Base-by-base conservation (phyloP, 768 basidiomycete species). In the Lactarius hatsudake region DNA sequence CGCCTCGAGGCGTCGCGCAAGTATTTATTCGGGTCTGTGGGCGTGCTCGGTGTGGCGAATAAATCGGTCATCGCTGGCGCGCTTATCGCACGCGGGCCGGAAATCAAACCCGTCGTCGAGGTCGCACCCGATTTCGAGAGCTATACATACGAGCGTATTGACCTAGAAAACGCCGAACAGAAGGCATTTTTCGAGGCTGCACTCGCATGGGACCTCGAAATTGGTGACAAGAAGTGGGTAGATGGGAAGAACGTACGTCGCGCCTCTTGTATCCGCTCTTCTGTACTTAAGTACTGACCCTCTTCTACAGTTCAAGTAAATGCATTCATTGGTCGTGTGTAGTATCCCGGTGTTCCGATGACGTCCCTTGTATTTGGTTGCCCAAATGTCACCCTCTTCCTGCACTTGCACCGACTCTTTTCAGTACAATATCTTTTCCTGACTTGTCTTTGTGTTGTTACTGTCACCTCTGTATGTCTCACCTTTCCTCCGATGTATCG, bases 1-100 rank as follows among this genome's bases (percentile, higher is more conserved):
- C 93, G 97, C 65, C 87, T 99, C 10, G 97, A 98, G 81, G 97
- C 87, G 12, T 94, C 95, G 28, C 90, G 96, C 79, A 96, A 97
- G 79, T 96, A 97, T 83, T 84, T 96, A 71, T 97, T 98, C 78
- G 96, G 89, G 17, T 96, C 93, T 54, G 77, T 94, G 56, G 94
- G 93, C 76, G 97, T 99, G 26, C 87, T 96, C 66, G 96, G 97
- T 75, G 79, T 80, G 73, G 61, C 82, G 75, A 91, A 91, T 79
- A 82, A 92, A 79, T 92, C 89, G 48, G 63, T 90, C 75, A 94
- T 97, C 79, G 75, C 87, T 55, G 97, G 97, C 75, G 87, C 79
- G 59, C 78, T 98, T 71, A 89, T 99, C 79, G 76, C 84, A 68
- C 91, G 96, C 62, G 97, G 97, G 18, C 83, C 85, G 73, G 90